phyloP scores from a whole-genome alignment of 306 rosid species.

The Macrotyloma uniflorum region DNA sequence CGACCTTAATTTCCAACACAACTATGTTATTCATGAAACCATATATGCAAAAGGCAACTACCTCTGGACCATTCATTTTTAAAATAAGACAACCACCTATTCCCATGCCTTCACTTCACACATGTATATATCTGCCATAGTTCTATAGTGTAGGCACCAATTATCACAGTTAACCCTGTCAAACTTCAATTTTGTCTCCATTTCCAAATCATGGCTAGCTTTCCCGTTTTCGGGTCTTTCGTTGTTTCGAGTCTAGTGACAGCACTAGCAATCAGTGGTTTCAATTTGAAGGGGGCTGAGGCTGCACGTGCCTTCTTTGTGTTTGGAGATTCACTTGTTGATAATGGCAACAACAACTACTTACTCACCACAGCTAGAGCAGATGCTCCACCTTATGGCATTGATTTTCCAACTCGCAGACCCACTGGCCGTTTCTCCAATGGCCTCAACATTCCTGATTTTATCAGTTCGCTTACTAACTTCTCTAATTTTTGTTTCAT shows the following conservation, averaged over 20 bases:
- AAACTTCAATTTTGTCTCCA: not conserved
- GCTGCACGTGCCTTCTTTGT: constrained; percentile 54
- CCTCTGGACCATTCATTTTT: constrained; percentile 18
- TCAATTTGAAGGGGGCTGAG: not conserved
- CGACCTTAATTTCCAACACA: not conserved
- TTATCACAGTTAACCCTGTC: not conserved
- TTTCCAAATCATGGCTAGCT: constrained; percentile 42
- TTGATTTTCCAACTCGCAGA: constrained; percentile 46
- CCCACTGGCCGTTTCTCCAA: constrained; percentile 63
- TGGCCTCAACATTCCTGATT: constrained; percentile 57
- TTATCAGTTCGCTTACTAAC: constrained; percentile 43
- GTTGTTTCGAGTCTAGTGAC: constrained; percentile 24
- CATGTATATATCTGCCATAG: not conserved
- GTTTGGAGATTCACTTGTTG: constrained; percentile 60
- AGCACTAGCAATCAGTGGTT: constrained; percentile 19
- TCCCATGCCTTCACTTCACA: not conserved
- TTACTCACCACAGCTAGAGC: constrained; percentile 52
- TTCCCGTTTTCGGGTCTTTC: constrained; percentile 20
- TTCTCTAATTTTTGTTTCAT: not conserved
- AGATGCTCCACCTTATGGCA: constrained; percentile 58
- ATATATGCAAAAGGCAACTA: constrained; percentile 18
- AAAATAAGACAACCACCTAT: not conserved
- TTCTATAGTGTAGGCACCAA: not conserved
- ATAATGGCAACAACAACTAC: constrained; percentile 59
- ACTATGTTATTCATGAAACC: not conserved